phyloP scores from a whole-genome alignment of 805 yeast species.

The Ogataea chonburiensis region DNA sequence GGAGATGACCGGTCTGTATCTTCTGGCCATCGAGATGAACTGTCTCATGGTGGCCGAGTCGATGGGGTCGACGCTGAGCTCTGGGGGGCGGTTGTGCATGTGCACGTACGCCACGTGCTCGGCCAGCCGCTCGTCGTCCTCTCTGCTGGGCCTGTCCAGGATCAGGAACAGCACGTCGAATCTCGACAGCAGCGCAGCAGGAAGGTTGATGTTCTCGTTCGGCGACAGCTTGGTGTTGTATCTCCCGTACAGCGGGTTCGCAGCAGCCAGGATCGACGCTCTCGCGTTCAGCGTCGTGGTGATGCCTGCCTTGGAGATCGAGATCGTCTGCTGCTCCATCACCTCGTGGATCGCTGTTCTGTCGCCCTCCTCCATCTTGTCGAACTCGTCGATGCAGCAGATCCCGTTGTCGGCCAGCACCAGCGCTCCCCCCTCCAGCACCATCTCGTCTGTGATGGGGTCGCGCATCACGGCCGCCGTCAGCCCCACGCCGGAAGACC shows the following conservation, averaged over 20 bases:
- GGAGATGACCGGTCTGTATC: slow-evolving; percentile 81
- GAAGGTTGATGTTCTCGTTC: slow-evolving; percentile 90
- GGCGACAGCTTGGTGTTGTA: slow-evolving; percentile 90
- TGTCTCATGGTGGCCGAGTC: slow-evolving; percentile 81
- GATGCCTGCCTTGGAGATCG: slow-evolving; percentile 96
- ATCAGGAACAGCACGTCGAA: slow-evolving; percentile 87
- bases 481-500: slow-evolving; percentile 97
- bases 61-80: slow-evolving; percentile 68
- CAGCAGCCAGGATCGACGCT: slow-evolving; percentile 94
- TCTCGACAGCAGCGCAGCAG: slow-evolving; percentile 93
- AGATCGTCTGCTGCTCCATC: slow-evolving; percentile 98
- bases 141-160: slow-evolving; percentile 79
- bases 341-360: slow-evolving; percentile 98
- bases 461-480: slow-evolving; percentile 99
- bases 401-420: slow-evolving; percentile 97
- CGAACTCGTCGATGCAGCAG: slow-evolving; percentile 98
- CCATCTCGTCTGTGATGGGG: slow-evolving; percentile 98
- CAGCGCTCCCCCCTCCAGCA: slow-evolving; percentile 96
- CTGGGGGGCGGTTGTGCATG: slow-evolving; percentile 88
- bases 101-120: slow-evolving; percentile 95
- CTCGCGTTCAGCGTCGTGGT: slow-evolving; percentile 95
- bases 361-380: slow-evolving; percentile 96
- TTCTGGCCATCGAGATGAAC: slow-evolving; percentile 81
- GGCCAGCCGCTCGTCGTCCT: slow-evolving; percentile 82
- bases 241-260: slow-evolving; percentile 95